Percentiles rank a stretch among this genome's conserved stretches.
phyloP scores from a whole-genome alignment of 2,329 filamentous ascomycete genomes.

The Zasmidium cellare region DNA sequence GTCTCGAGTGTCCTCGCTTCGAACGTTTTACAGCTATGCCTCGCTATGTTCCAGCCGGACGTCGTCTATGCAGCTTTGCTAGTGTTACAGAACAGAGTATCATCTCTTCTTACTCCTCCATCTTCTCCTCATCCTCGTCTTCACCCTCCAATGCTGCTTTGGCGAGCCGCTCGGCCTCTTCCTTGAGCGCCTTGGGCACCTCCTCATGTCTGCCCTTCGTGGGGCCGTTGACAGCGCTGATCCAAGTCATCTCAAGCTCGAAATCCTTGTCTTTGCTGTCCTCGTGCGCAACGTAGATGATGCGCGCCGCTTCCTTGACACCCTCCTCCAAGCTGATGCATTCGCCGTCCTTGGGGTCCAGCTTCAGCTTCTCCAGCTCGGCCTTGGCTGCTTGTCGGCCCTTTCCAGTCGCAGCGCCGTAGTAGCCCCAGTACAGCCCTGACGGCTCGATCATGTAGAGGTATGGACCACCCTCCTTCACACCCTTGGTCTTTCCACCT shows the following conservation, averaged over 20 bases:
- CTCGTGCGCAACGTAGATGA: conserved; percentile 96
- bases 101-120: conserved; percentile 21
- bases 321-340: conserved; percentile 79
- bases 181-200: conserved; percentile 84
- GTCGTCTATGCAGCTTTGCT: conserved; percentile 18
- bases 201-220: conserved; percentile 92
- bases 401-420: conserved; percentile 95
- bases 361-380: conserved; percentile 95
- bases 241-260: conserved; percentile 99
- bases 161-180: conserved; percentile 90
- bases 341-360: conserved; percentile 61
- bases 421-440: conserved; percentile 98
- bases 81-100: conserved; percentile 18
- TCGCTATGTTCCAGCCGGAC: background rate
- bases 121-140: conserved; percentile 59
- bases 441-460: conserved; percentile 99
- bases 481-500: conserved; percentile 75
- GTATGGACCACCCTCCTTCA: conserved; percentile 82
- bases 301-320: conserved; percentile 93
- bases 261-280: conserved; percentile 99
- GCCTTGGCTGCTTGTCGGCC: conserved; percentile 95
- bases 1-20: background rate
- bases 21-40: background rate
- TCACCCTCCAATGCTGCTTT: conserved; percentile 87
- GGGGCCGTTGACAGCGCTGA: conserved; percentile 78